Base-by-base conservation (phyloP, 805 yeast genomes). In the Saccharomyces eubayanus region DNA sequence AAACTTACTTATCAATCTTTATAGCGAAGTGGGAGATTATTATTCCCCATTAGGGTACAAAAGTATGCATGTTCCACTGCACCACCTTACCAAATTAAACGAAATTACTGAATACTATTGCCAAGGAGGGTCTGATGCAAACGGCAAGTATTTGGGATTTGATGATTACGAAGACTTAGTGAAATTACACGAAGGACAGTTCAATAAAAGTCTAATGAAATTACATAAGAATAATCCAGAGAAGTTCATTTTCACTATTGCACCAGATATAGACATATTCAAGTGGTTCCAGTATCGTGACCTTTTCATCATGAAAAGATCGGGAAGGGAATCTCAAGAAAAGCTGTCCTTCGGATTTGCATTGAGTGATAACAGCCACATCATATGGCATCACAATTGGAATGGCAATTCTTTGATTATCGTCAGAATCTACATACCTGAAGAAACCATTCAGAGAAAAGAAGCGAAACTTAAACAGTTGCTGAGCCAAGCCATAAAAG, bases 11-110 rank as follows among this genome's bases (percentile, higher is more conserved):
- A 66, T 76, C 40, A 72, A 74, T 45, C 74, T 89, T 51, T 88
- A 87, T 75, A 84, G 92, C 57, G 94, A 84, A 49, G 81, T 87
- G 21, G 92, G 87, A 14, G 77, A 75, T 31, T 87, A 77, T 59
- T 89, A 89, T 66, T 71, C 74, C 40, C 72, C 74, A 57, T 80
- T 84, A 58, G 96, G 91, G 0, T 86, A 79, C 63, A 70, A 65
- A n/a, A 70, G 74, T 16, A 52, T 62, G 48, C 75, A 72, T 50
- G 72, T 73, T 5, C 74, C 75, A 12, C 50, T 72, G 29, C 75
- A 73, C 52, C 56, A 62, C 43, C 56, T 74, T 16, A 55, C 61
- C 1, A 55, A 64, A 6, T 41, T 63, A 14, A 68, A 64, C 50
- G 58, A 57, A 21, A 51, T 69, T 9, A 31, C 52, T 49, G 16